Conservation (phyloP, 2,329 filamentous ascomycete genomes). For the Pseudogymnoascus sp. region DNA sequence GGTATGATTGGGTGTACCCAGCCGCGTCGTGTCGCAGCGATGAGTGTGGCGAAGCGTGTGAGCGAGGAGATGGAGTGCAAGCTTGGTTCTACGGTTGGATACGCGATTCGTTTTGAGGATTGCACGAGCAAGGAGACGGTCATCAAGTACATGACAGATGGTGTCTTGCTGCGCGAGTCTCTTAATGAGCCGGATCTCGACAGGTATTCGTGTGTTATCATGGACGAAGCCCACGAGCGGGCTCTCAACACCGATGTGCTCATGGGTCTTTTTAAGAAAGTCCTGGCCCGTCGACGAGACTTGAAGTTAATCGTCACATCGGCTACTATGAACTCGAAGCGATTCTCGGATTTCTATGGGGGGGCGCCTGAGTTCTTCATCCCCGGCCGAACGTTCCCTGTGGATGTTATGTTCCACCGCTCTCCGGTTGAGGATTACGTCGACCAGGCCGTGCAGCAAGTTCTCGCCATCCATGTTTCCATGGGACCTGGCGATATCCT, state of each 20-base stretch:
- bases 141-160: slow-evolving; percentile 99
- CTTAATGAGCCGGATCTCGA: slow-evolving; percentile 88
- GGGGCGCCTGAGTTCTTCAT: slow-evolving; percentile 96
- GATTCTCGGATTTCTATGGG: slow-evolving; percentile 92
- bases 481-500: slow-evolving; percentile 90
- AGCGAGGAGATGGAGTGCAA: slow-evolving; percentile 97
- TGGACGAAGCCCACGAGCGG: slow-evolving; percentile 98
- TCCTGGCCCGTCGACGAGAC: slow-evolving; percentile 78
- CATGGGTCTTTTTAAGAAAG: slow-evolving; percentile 97
- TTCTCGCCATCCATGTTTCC: slow-evolving; percentile 90
- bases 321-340: slow-evolving; percentile 95
- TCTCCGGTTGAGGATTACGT: slow-evolving; percentile 97
- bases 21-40: slow-evolving; percentile 89
- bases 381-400: slow-evolving; percentile 90
- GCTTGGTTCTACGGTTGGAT: slow-evolving; percentile 80
- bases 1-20: slow-evolving; percentile 97
- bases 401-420: slow-evolving; percentile 91
- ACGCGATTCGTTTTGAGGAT: slow-evolving; percentile 97
- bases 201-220: slow-evolving; percentile 96
- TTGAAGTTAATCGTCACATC: slow-evolving; percentile 96
- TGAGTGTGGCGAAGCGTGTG: slow-evolving; percentile 98
- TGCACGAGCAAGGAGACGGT: slow-evolving; percentile 91
- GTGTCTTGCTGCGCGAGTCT: slow-evolving; percentile 86
- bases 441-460: slow-evolving; percentile 91
- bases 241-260: slow-evolving; percentile 94